phyloP scores from a whole-genome alignment of 306 rosid species.

The Pterocarpus santalinus region DNA sequence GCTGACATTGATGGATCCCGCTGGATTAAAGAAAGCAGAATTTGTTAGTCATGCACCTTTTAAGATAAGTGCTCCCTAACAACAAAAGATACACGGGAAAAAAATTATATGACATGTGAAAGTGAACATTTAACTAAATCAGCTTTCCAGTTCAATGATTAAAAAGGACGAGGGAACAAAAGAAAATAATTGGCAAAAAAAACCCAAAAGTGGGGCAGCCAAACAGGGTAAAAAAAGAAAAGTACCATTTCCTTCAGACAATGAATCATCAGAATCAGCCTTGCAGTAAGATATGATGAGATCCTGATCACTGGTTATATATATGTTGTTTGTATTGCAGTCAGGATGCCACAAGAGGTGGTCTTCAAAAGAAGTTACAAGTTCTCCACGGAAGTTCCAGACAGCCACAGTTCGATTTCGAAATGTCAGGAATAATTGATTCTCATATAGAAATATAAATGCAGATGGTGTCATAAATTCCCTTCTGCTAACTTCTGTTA shows the following conservation, averaged over 20 bases:
- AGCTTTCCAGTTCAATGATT: constrained; percentile 35
- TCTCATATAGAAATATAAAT: constrained; percentile 94
- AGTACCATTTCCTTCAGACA: constrained; percentile 92
- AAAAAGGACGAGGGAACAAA: not conserved
- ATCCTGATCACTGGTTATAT: constrained; percentile 98
- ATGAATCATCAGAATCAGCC: constrained; percentile 96
- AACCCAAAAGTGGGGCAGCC: not conserved
- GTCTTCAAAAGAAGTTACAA: constrained; percentile 98
- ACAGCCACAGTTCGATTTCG: constrained; percentile 97
- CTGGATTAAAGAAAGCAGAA: constrained; percentile 62
- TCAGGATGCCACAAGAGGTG: constrained; percentile 99
- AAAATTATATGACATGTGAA: not conserved
- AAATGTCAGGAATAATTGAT: constrained; percentile 92
- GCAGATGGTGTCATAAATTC: constrained; percentile 99
- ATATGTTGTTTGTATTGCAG: constrained; percentile 97
- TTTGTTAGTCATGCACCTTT: constrained; percentile 50
- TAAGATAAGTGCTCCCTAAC: not conserved
- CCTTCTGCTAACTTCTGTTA: constrained; percentile 87
- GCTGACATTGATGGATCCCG: constrained; percentile 98
- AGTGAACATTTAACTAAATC: constrained; percentile 1
- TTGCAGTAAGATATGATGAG: constrained; percentile 99
- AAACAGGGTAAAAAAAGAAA: not conserved
- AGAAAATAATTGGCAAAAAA: constrained; percentile 4
- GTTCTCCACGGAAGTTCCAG: constrained; percentile 99
- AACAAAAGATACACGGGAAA: not conserved